Evolutionary conservation across 352 stramenopile species (phyloP).

Genomic region (Pythium rishiriense): DNA sequence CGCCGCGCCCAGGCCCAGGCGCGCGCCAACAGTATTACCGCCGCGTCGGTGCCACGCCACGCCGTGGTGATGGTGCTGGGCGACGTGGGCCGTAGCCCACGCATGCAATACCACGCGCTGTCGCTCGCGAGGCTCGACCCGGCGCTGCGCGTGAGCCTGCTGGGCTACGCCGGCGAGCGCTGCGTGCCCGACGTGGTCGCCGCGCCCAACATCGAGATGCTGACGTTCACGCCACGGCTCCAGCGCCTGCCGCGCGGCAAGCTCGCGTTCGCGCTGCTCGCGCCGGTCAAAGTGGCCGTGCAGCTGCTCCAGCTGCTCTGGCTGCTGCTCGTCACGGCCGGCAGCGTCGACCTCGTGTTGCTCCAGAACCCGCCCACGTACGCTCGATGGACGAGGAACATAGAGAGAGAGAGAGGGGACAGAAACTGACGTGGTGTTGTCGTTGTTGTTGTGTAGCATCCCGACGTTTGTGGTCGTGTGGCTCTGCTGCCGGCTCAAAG

Average conservation of each 20-base stretch:
- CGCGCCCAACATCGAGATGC: slow-evolving; percentile 65
- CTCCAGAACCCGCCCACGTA: slow-evolving; percentile 98
- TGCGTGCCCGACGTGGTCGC: slow-evolving; percentile 77
- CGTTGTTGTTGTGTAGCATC: slow-evolving; percentile 43
- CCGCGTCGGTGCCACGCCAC: slow-evolving; percentile 37
- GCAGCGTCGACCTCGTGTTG: slow-evolving; percentile 91
- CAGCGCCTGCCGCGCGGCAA: slow-evolving; percentile 54
- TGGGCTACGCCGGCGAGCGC: slow-evolving; percentile 93
- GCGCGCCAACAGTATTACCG: slow-evolving; percentile 13
- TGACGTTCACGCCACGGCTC: slow-evolving; percentile 73
- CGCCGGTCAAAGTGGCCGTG: slow-evolving; percentile 84
- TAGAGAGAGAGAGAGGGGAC: slow-evolving; percentile 31
- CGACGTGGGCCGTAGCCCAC: slow-evolving; percentile 95
- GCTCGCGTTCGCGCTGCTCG: slow-evolving; percentile 72
- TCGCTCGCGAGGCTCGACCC: slow-evolving; percentile 88
- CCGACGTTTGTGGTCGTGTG: slow-evolving; percentile 93
- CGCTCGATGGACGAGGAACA: slow-evolving; percentile 7
- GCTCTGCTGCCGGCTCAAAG: slow-evolving; percentile 67
- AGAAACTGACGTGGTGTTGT: background rate
- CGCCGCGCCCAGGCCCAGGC: slow-evolving; percentile 32
- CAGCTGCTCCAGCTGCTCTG: slow-evolving; percentile 83
- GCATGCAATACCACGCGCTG: slow-evolving; percentile 99
- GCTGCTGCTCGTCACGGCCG: slow-evolving; percentile 69
- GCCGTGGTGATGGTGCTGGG: slow-evolving; percentile 93
- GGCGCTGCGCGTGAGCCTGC: slow-evolving; percentile 78